These are phyloP conservation scores for Piper longum DNA, from an alignment of 164 flowering plant genomes.

Conservation along the genomic window DNA sequence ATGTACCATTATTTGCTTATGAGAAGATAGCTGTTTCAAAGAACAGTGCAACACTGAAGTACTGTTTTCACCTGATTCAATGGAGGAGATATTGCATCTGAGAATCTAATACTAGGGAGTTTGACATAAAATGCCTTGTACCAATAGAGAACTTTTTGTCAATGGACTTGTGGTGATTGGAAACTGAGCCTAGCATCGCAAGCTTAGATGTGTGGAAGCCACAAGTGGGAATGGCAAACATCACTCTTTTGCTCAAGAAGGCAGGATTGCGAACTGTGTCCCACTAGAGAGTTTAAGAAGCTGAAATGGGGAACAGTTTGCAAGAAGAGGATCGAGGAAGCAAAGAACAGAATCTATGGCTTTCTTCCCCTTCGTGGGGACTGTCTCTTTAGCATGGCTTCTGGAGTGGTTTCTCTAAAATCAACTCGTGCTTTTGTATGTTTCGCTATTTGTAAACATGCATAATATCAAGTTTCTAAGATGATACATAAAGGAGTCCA, in stretches of 20 bases:
- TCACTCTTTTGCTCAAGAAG: neutral
- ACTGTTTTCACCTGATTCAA: slow-evolving; percentile 20
- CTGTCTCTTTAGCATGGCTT: neutral
- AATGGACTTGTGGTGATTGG: neutral
- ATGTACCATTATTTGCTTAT: neutral
- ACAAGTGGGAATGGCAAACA: neutral
- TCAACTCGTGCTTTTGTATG: neutral
- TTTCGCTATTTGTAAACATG: neutral
- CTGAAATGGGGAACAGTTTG: slow-evolving; percentile 1
- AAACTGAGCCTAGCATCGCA: slow-evolving; percentile 4
- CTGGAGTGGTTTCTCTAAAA: neutral
- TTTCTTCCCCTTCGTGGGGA: slow-evolving; percentile 30
- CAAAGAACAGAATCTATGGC: slow-evolving; percentile 25
- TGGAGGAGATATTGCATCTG: slow-evolving; percentile 21
- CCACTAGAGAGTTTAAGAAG: neutral
- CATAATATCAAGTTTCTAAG: neutral
- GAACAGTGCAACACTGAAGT: neutral
- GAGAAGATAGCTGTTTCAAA: neutral
- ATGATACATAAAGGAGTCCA: neutral
- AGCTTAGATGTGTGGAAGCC: slow-evolving; percentile 5
- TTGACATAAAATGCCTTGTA: slow-evolving; percentile 14
- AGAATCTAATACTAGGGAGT: slow-evolving; percentile 18
- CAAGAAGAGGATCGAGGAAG: slow-evolving; percentile 4
- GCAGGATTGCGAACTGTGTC: neutral
- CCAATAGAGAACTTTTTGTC: slow-evolving; percentile 7